phyloP scores from a whole-genome alignment of 2,329 filamentous ascomycete species.

The Fusarium nurragi region DNA sequence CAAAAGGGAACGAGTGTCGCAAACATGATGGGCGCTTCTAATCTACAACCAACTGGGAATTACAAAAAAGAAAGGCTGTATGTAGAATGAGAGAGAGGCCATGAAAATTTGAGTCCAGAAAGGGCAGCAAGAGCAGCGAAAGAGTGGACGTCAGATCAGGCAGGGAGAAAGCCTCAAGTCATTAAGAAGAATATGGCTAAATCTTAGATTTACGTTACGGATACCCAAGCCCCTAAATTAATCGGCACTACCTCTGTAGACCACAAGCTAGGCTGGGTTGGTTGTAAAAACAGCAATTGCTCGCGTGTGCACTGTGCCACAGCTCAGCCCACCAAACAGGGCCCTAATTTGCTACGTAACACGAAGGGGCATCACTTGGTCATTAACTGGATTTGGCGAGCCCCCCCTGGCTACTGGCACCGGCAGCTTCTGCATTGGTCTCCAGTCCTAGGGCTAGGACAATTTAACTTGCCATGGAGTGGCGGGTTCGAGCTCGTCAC shows the following conservation, averaged over 20 bases:
- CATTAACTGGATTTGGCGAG: constrained; percentile 11
- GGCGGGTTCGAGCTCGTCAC: constrained; percentile 24
- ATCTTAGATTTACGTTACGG: constrained; percentile 4
- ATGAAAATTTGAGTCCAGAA: background rate
- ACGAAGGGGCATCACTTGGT: background rate
- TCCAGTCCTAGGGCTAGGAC: constrained; percentile 8
- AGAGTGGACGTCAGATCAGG: background rate
- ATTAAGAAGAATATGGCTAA: background rate
- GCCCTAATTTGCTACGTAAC: constrained; percentile 20
- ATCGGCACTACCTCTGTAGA: background rate
- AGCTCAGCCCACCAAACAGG: background rate
- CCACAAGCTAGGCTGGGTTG: background rate
- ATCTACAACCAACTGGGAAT: background rate
- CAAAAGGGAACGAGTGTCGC: constrained; percentile 42
- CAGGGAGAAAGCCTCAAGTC: background rate
- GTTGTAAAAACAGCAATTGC: constrained; percentile 38
- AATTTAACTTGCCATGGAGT: constrained; percentile 1
- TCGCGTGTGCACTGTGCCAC: constrained; percentile 30
- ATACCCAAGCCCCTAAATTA: constrained; percentile 3
- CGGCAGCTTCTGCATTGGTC: constrained; percentile 13
- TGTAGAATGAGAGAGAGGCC: background rate
- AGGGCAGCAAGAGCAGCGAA: constrained; percentile 3
- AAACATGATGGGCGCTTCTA: constrained; percentile 28
- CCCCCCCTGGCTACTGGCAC: constrained; percentile 5
- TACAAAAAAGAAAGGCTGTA: background rate